Conservation (phyloP, 202 grass and related monocot species). For the Elaeis oleifera region DNA sequence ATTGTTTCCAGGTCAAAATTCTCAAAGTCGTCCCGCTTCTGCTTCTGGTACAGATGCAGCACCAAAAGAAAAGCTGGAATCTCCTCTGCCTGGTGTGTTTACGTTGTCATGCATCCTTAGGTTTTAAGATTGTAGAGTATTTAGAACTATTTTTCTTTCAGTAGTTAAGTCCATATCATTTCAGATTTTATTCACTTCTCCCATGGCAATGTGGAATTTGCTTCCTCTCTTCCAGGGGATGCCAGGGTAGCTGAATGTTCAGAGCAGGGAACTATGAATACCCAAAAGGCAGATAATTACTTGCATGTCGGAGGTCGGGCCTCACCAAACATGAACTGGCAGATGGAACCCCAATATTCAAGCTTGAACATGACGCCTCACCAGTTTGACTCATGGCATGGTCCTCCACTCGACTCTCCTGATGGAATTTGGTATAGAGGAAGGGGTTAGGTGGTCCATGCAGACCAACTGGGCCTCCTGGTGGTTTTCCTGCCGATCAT, state of each 20-base stretch:
- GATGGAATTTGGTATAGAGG: slow-evolving; percentile 75
- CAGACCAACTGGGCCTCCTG: slow-evolving; percentile 41
- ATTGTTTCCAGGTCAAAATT: slow-evolving; percentile 51
- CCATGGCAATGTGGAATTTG: slow-evolving; percentile 3
- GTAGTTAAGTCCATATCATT: background rate
- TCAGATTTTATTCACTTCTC: background rate
- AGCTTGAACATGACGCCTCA: slow-evolving; percentile 19
- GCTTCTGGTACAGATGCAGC: slow-evolving; percentile 48
- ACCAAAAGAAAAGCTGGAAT: slow-evolving; percentile 47
- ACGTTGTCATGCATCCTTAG: slow-evolving; percentile 6
- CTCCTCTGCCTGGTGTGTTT: slow-evolving; percentile 37
- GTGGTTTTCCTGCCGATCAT: slow-evolving; percentile 52
- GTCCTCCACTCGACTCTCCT: slow-evolving; percentile 44
- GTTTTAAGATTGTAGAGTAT: background rate
- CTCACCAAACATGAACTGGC: slow-evolving; percentile 25
- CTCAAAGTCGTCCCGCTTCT: slow-evolving; percentile 52
- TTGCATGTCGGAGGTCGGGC: slow-evolving; percentile 25
- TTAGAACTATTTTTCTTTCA: too few relatives aligned
- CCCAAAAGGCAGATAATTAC: slow-evolving; percentile 44
- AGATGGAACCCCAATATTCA: slow-evolving; percentile 31
- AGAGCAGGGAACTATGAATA: slow-evolving; percentile 41
- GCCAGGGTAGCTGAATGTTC: slow-evolving; percentile 14
- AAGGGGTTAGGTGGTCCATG: slow-evolving; percentile 39
- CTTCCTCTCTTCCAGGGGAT: slow-evolving; percentile 41
- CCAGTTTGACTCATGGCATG: slow-evolving; percentile 52